Percentiles rank a stretch among this genome's conserved stretches.
Conservation (phyloP, 257 asterid genomes). For the Cordia subcordata region DNA sequence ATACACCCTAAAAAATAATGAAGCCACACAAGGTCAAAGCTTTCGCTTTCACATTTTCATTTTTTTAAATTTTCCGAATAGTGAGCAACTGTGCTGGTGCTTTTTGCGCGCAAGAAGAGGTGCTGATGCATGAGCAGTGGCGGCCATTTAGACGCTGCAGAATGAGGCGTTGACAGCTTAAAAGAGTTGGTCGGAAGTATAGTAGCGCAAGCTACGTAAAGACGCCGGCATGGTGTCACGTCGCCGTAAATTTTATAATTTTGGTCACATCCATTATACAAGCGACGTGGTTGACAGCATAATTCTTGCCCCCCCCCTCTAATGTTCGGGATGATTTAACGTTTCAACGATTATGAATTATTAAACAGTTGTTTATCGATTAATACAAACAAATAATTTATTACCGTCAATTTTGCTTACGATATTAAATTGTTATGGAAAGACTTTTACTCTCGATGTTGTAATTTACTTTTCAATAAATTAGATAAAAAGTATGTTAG, state of each 20-base stretch:
- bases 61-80: slow-evolving; percentile 10
- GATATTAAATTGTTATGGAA: no score
- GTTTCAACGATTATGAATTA: background rate
- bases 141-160: no score
- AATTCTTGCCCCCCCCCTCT: slow-evolving; percentile 7
- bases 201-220: slow-evolving; percentile 32
- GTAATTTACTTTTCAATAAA: no score
- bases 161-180: background rate
- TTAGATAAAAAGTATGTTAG: no score
- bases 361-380: no score
- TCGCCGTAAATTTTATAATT: slow-evolving; percentile 40
- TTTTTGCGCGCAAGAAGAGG: slow-evolving; percentile 1
- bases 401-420: no score
- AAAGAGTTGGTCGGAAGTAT: slow-evolving; percentile 7
- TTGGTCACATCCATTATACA: slow-evolving; percentile 32
- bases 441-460: no score
- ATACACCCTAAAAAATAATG: background rate
- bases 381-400: no score
- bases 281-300: slow-evolving; percentile 30
- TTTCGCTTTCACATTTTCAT: slow-evolving; percentile 26
- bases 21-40: slow-evolving; percentile 21
- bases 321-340: no score
- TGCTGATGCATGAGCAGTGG: background rate
- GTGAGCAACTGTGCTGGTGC: slow-evolving; percentile 2
- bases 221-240: slow-evolving; percentile 42